Base-by-base conservation (phyloP, 768 basidiomycete genomes). In the Epithele typhae region DNA sequence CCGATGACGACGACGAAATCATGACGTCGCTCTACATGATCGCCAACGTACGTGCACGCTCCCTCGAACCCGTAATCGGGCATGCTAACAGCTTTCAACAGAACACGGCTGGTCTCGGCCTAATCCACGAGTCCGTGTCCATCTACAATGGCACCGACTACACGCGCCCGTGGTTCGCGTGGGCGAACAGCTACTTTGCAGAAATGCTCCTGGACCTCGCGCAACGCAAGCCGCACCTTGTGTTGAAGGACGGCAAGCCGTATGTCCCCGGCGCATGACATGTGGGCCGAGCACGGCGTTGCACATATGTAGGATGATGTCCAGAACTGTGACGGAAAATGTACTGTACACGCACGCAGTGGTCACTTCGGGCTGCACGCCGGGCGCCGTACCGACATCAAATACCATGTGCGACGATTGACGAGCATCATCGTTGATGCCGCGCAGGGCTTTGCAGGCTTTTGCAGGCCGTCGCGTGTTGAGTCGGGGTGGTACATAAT, bases 161-260 rank as follows among this genome's bases (percentile, higher is more conserved):
- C 57, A 87, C 84, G 27, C 73, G 86, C 18, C 72, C 79, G 17
- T 88, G 85, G 85, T 88, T 88, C 63, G 86, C 87, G 18, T 88
- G 85, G 86, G 87, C 81, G 12, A 87, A 87, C 61, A 84, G 84
- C 63, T 90, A 84, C 63, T 89, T 88, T 58, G 79, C 87, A 27
- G 87, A 89, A 68, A 87, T 88, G 84, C 68, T 89, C 17, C 64
- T 89, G 44, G 86, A 90, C 55, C 69, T 90, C 25, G 87, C 87
- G 34, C 69, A 77, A 52, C 73, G 86, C 49, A 87, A 87, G 62
- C 87, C 87, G 4, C 69, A 72, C 40, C 68, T 89, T 23, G 77
- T 89, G 39, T 72, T 90, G 60, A 75, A 75, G 38, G 64, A 66
- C 21, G 68, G 69, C 51, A 69, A 72, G 54, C 73, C 76, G 40